phyloP scores from a whole-genome alignment of 2,329 filamentous ascomycete species.

The Periconia digitata region DNA sequence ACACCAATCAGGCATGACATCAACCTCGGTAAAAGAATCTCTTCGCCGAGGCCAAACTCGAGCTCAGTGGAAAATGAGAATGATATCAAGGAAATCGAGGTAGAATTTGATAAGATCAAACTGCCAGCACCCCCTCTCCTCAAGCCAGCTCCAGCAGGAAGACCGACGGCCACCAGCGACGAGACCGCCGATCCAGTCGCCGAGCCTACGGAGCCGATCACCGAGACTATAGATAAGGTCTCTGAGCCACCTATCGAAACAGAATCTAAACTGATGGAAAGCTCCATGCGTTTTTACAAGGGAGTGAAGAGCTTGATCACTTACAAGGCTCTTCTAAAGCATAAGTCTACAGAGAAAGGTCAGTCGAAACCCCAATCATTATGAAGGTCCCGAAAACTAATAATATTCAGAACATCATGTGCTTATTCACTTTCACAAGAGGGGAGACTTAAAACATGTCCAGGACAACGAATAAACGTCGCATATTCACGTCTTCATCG shows the following conservation, averaged over 20 bases:
- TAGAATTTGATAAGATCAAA: conserved; percentile 25
- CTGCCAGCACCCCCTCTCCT: conserved; percentile 23
- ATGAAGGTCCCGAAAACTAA: neutral
- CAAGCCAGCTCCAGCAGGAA: conserved; percentile 24
- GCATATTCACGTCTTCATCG: no score
- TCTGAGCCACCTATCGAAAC: conserved; percentile 14
- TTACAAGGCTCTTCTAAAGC: conserved; percentile 23
- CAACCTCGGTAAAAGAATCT: conserved; percentile 5
- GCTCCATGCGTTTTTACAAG: conserved; percentile 19
- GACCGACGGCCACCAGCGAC: neutral
- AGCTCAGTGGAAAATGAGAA: conserved; percentile 8
- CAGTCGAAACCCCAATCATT: neutral
- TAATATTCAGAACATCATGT: conserved; percentile 19
- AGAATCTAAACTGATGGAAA: conserved; percentile 10
- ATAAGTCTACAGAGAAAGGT: conserved; percentile 19
- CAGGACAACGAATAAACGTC: neutral
- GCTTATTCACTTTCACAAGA: conserved; percentile 20
- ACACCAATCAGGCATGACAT: conserved; percentile 11
- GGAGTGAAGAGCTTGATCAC: conserved; percentile 24
- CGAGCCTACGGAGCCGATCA: no score
- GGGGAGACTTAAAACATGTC: conserved; percentile 8
- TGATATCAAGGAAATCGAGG: conserved; percentile 27
- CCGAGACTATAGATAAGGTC: no score
- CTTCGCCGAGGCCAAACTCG: conserved; percentile 6
- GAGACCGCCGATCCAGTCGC: neutral